Conservation (phyloP, 768 basidiomycete genomes). For the Harrya chromipes region DNA sequence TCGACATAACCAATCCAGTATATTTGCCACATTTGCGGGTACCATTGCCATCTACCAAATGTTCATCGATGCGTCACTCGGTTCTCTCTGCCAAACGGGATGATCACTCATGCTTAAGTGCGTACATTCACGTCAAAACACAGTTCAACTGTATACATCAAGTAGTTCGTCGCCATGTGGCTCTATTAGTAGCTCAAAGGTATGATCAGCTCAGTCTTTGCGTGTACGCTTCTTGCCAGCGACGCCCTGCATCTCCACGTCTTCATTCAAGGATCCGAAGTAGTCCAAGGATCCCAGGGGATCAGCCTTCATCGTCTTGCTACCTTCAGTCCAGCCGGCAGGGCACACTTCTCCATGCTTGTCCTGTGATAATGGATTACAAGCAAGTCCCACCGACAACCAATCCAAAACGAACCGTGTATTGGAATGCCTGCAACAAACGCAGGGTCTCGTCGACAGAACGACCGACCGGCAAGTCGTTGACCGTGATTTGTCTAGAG, state of each 20-base stretch:
- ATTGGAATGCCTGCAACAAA: conserved; percentile 92
- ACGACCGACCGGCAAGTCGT: conserved; percentile 93
- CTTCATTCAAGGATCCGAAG: conserved; percentile 42
- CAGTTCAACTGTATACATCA: conserved; percentile 1
- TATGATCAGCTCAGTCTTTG: conserved; percentile 36
- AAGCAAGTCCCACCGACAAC: neutral
- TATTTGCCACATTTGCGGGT: neutral
- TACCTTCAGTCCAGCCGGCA: conserved; percentile 82
- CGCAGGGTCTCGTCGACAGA: conserved; percentile 92
- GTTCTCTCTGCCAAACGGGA: too few species aligned
- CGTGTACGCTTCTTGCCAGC: conserved; percentile 57
- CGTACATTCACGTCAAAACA: neutral
- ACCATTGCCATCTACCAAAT: too few species aligned
- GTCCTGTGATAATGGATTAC: conserved; percentile 42
- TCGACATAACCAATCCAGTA: neutral
- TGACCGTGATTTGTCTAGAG: conserved; percentile 76
- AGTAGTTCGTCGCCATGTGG: neutral
- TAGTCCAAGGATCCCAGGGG: conserved; percentile 73
- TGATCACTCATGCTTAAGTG: neutral
- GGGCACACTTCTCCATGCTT: conserved; percentile 92
- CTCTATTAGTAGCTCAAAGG: neutral
- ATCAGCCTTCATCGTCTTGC: conserved; percentile 80
- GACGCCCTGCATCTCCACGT: conserved; percentile 36
- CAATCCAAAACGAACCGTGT: conserved; percentile 50
- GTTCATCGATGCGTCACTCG: too few species aligned